Evolutionary conservation across 1,139 yeast species (phyloP).

Genomic region (Magnusiomyces suaveolens): DNA sequence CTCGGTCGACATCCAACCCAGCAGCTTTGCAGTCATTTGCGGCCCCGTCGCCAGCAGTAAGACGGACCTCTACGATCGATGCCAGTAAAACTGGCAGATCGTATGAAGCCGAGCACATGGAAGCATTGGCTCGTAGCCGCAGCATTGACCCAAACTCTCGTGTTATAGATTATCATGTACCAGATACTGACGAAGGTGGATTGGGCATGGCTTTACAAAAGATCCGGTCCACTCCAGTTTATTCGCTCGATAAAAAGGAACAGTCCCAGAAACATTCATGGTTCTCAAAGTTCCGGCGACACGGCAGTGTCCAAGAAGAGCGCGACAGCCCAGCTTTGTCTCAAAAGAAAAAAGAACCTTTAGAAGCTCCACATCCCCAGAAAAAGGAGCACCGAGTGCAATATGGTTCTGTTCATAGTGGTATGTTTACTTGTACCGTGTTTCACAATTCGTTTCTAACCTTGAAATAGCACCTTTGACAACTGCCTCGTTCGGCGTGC

Average conservation of each 20-base stretch:
- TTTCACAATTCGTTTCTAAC: no score
- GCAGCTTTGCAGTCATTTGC: no score
- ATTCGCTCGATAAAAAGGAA: neutral
- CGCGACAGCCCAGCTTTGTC: neutral
- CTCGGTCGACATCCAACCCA: no score
- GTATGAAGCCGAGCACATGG: neutral
- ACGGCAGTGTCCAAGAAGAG: neutral
- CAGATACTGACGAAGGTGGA: neutral
- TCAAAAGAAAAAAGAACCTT: neutral
- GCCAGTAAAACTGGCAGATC: no score
- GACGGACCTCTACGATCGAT: no score
- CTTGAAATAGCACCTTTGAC: neutral
- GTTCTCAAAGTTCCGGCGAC: conserved; percentile 3
- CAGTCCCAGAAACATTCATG: conserved; percentile 1
- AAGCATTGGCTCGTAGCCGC: neutral
- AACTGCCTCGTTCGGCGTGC: neutral
- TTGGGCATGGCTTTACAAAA: conserved; percentile 5
- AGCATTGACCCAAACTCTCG: neutral
- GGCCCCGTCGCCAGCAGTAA: no score
- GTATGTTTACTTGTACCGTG: neutral
- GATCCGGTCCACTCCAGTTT: conserved; percentile 1
- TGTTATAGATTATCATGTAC: neutral
- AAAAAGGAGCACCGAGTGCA: neutral
- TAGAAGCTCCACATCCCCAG: no score
- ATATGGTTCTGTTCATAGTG: neutral